Evolutionary conservation across 2,329 filamentous ascomycete species (phyloP).

Genomic region (Myrmaecium sp.): DNA sequence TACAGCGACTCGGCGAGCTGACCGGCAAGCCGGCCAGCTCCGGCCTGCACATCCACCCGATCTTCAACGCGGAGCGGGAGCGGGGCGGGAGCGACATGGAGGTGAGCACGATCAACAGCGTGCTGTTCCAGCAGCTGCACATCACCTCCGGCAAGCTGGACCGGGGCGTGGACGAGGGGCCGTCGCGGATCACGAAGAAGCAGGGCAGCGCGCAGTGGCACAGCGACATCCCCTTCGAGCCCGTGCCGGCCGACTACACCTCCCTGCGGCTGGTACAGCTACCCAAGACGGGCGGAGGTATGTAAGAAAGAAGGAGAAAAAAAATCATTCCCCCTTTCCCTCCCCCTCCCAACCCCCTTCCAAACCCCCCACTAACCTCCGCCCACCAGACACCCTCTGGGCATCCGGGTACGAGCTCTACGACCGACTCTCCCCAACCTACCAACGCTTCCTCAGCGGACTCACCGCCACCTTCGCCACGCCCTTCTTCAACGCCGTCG

Average conservation of each 20-base stretch:
- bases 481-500: conserved; percentile 26
- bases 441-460: conserved; percentile 31
- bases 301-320: too few species aligned
- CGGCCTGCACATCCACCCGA: conserved; percentile 42
- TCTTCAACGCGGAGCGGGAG: conserved; percentile 29
- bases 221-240: conserved; percentile 25
- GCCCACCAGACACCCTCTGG: conserved; percentile 15
- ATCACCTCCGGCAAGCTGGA: conserved; percentile 2
- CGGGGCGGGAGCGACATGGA: conserved; percentile 19
- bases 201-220: conserved; percentile 39
- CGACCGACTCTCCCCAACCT: conserved; percentile 30
- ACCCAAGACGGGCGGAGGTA: conserved; percentile 13
- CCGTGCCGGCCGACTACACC: conserved; percentile 24
- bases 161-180: conserved; percentile 6
- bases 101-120: conserved; percentile 22
- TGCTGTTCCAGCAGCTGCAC: conserved; percentile 17
- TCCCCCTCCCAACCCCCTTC: not conserved
- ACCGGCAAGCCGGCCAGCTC: conserved; percentile 39
- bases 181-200: conserved; percentile 24
- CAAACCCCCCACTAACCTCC: not conserved
- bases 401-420: conserved; percentile 27
- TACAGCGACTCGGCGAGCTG: conserved; percentile 38
- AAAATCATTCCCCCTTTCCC: too few species aligned
- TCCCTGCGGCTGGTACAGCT: conserved; percentile 19
- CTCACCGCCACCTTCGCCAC: conserved; percentile 30